Conservation (phyloP, 2,329 filamentous ascomycete species). For the Fusarium verticillioides region DNA sequence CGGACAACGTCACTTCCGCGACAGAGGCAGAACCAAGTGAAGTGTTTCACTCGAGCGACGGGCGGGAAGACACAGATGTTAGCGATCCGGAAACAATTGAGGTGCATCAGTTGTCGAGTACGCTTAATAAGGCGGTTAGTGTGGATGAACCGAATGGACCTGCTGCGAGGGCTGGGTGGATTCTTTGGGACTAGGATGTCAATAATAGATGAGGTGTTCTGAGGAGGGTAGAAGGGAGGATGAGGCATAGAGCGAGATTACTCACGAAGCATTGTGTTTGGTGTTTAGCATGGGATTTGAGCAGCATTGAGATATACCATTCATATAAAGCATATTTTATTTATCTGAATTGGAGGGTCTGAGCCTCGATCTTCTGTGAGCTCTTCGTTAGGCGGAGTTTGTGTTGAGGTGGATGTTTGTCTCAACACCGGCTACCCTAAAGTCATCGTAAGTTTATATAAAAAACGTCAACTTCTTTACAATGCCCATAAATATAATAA, state of each 20-base stretch:
- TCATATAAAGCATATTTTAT: neutral
- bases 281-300: constrained; percentile 6
- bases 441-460: fast-evolving
- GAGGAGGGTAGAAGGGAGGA: neutral
- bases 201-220: neutral
- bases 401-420: neutral
- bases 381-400: no score
- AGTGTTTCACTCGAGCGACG: constrained; percentile 48
- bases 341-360: no score
- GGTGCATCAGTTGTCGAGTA: constrained; percentile 9
- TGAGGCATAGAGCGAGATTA: neutral
- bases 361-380: no score
- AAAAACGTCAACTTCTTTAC: fast-evolving
- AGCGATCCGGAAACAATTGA: constrained; percentile 50
- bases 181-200: constrained; percentile 33
- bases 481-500: no score
- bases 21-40: constrained; percentile 49
- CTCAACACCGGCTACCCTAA: neutral
- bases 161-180: constrained; percentile 35
- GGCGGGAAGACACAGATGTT: constrained; percentile 48
- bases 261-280: neutral
- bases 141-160: constrained; percentile 15
- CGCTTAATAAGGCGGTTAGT: constrained; percentile 1
- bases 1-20: neutral
- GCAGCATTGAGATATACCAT: constrained; percentile 15